Evolutionary conservation across 345 rosid species (phyloP), one percentile per base, ranked within the genome.

Genomic region (Linum usitatissimum): DNA sequence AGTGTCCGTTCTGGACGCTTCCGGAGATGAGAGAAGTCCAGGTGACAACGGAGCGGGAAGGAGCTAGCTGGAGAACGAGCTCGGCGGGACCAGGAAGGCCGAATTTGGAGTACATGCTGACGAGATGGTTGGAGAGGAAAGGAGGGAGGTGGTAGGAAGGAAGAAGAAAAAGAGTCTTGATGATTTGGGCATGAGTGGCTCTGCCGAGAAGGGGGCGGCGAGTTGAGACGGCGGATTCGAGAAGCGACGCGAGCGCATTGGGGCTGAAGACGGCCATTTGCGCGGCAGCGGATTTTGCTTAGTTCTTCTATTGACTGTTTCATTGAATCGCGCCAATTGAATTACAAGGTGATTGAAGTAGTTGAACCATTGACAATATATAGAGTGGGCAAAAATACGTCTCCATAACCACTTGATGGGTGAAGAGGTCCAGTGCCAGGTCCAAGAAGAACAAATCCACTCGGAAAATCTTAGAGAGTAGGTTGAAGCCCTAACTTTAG

Each of bases 21-120:
- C 95, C 95, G 3, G 97, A 79, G 68, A 87, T 73, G 40, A 87
- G 80, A 12, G 93, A 69, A 0, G 97, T 85, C 93, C 91, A 90
- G 64, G 89, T 72, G 78, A 86, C 91, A 60, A 84, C 97, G 67
- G 82, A 71, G n/a, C 95, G 86, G 6, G 60, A 40, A 3, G 86
- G 84, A 21, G 82, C 77, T 76, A 76, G 81, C 4, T 66, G 80
- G 66, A 90, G 95, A 75, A 82, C 67, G 72, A 82, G 68, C 0
- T 73, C 66, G 19, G 97, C 89, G 17, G 88, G 71, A 62, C 74
- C 66, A 2, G 75, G 85, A 57, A 68, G 79, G 80, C 82, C 80
- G 71, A 90, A 81, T 63, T 87, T 85, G 69, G 97, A 78, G 83
- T 90, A 90, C 81, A 87, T 68, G 72, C 68, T 81, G 81, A 84